Evolutionary conservation across 2,329 filamentous ascomycete genomes (phyloP), one percentile per base, ranked within the genome.

Genomic region (Ophiostoma angusticollis): DNA sequence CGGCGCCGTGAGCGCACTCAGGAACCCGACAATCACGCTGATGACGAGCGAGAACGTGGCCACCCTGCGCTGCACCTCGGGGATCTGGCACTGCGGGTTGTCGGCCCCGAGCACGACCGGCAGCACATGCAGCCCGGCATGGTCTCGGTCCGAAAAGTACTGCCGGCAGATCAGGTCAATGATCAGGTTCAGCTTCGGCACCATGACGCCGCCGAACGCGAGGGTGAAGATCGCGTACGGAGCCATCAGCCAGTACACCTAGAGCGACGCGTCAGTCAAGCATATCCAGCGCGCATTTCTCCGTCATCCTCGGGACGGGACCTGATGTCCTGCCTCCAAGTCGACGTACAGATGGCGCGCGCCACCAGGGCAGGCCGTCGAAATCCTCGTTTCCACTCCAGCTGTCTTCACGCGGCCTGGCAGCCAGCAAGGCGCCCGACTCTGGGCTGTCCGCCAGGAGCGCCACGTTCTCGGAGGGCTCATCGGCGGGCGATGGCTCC

Each of bases 141-240:
- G 68, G 8, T 59, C 48, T 4, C 67, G 54, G 50, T 93, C 80
- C 18, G 78, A 70, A 48, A 91, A 80, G 58, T 94, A 93, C 44
- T 82, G 71, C 45, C 77, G 74, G 58, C 91, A 98, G 37, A 96
- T 74, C 21, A 98, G 68, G 42, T 79, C 72, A 45, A 93, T 68
- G 45, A 93, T 84, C 59, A 95, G 62, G 53, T 94, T 93, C 45
- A 94, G 68, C 56, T 82, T 91, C 9, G 89, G 87, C 8, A 95
- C 84, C 7, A 91, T 66, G 6, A 84, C 73, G 41, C 84, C 85
- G 23, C 89, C 91, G 57, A 91, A 89, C 0, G 87, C 86, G 39
- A 93, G 64, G 0, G 85, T 84, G 54, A 85, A 89, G 31, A 94
- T 59, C 40, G 82, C 68, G 58, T 87, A 91, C 1, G 86, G 83